Evolutionary conservation across 257 asterid species (phyloP).

Genomic region (Buddleja alternifolia): DNA sequence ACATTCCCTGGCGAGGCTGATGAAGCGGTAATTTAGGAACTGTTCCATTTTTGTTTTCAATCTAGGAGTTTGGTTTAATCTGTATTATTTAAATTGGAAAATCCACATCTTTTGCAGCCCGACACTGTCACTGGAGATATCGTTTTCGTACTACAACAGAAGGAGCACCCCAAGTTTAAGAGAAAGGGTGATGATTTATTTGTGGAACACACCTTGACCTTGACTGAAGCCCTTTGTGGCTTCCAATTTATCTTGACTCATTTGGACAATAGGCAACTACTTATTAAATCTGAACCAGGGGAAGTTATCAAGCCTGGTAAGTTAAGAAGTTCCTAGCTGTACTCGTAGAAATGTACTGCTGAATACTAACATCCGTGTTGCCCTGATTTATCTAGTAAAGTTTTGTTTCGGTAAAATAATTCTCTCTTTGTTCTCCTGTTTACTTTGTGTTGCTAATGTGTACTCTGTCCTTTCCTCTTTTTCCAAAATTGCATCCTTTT

Average conservation of each 20-base stretch:
- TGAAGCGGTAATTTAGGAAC: conserved; percentile 50
- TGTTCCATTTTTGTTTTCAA: too few species aligned
- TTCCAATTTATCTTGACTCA: conserved; percentile 65
- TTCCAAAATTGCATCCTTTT: too few species aligned
- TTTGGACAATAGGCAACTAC: conserved; percentile 65
- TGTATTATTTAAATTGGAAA: too few species aligned
- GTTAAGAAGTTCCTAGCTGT: conserved; percentile 20
- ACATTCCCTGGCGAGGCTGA: conserved; percentile 84
- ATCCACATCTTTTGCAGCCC: conserved; percentile 52
- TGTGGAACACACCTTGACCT: conserved; percentile 58
- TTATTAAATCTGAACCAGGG: conserved; percentile 65
- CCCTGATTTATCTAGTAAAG: too few species aligned
- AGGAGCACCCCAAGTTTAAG: conserved; percentile 71
- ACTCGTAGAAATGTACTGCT: too few species aligned
- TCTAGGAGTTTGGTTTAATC: too few species aligned
- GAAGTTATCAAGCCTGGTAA: conserved; percentile 73
- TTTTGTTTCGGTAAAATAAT: too few species aligned
- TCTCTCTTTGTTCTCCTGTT: too few species aligned
- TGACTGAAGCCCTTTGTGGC: conserved; percentile 74
- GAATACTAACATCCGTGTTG: too few species aligned
- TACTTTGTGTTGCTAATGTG: too few species aligned
- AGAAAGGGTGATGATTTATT: conserved; percentile 72
- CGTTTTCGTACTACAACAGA: conserved; percentile 67
- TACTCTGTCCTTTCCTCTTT: too few species aligned
- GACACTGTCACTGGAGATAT: conserved; percentile 69